Evolutionary conservation across 805 yeast genomes (phyloP).

Genomic region (Starmerella sirachaensis): DNA sequence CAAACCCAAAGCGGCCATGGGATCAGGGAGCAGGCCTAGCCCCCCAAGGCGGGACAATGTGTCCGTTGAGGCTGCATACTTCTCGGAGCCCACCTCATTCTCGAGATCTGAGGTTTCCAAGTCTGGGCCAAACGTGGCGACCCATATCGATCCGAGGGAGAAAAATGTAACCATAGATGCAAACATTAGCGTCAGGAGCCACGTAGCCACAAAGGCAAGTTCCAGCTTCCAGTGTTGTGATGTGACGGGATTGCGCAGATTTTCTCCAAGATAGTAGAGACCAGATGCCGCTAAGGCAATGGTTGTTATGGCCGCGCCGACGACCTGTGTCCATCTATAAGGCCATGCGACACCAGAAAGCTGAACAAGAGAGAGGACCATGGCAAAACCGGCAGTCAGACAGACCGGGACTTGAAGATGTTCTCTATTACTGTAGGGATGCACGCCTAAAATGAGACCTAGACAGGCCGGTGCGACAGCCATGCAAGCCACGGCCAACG

Average conservation of each 20-base stretch:
- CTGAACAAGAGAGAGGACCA: constrained; percentile 2
- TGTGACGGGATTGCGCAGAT: not conserved
- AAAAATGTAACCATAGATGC: constrained; percentile 4
- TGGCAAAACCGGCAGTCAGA: constrained; percentile 7
- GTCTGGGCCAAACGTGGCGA: constrained; percentile 2
- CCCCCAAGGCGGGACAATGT: constrained; percentile 7
- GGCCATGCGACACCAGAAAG: constrained; percentile 11
- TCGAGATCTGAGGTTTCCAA: not conserved
- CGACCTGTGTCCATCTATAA: constrained; percentile 5
- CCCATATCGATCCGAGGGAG: constrained; percentile 16
- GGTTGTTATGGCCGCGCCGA: not conserved
- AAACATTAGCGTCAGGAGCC: constrained; percentile 12
- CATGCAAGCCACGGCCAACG: constrained; percentile 11
- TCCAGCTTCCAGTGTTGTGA: constrained; percentile 4
- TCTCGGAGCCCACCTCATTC: not conserved
- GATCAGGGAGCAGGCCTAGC: too few species aligned
- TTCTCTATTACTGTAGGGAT: constrained; percentile 1
- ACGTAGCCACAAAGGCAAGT: constrained; percentile 12
- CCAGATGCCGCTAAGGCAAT: constrained; percentile 12
- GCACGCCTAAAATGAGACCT: constrained; percentile 15
- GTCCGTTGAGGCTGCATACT: not conserved
- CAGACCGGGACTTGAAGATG: constrained; percentile 14
- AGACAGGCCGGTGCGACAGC: constrained; percentile 9
- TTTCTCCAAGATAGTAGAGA: constrained; percentile 14
- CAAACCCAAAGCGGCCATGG: too few species aligned